Conservation (phyloP, 495 filamentous ascomycete species). For the Margaritispora aquatica region DNA sequence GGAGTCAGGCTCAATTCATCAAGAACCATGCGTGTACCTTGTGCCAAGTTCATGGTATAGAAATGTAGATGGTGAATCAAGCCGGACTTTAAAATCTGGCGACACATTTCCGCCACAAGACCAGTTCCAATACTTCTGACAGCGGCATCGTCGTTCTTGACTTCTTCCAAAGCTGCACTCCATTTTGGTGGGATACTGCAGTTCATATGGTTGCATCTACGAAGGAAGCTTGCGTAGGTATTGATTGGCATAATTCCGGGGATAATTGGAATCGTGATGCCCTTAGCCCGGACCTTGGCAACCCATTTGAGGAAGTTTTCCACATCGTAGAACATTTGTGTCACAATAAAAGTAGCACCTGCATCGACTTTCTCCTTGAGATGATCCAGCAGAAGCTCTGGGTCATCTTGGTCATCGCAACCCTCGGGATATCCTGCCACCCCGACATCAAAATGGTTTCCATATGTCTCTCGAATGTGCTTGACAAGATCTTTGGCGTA, state of each 20-base stretch:
- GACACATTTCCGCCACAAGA: conserved; percentile 89
- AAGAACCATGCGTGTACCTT: conserved; percentile 87
- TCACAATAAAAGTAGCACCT: conserved; percentile 88
- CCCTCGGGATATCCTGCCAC: conserved; percentile 98
- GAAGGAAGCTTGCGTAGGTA: conserved; percentile 85
- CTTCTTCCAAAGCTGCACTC: conserved; percentile 75
- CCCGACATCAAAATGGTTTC: conserved; percentile 95
- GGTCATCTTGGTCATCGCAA: conserved; percentile 83
- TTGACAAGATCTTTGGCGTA: conserved; percentile 93
- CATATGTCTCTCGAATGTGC: conserved; percentile 85
- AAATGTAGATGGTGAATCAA: conserved; percentile 84
- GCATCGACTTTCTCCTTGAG: conserved; percentile 97
- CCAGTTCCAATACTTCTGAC: conserved; percentile 87
- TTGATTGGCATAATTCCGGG: conserved; percentile 99
- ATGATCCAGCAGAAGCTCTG: conserved; percentile 80
- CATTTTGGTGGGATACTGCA: conserved; percentile 74
- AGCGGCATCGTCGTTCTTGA: conserved; percentile 93
- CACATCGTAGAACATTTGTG: conserved; percentile 99
- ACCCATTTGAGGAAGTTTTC: conserved; percentile 94
- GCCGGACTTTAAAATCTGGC: conserved; percentile 70
- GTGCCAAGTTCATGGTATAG: conserved; percentile 98
- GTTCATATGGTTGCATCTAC: conserved; percentile 84
- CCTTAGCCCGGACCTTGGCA: conserved; percentile 70
- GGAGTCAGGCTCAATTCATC: conserved; percentile 81
- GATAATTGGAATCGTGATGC: conserved; percentile 85